Evolutionary conservation across 2,329 filamentous ascomycete genomes (phyloP), one percentile per base, ranked within the genome.

Genomic region (Triangularia setosa): DNA sequence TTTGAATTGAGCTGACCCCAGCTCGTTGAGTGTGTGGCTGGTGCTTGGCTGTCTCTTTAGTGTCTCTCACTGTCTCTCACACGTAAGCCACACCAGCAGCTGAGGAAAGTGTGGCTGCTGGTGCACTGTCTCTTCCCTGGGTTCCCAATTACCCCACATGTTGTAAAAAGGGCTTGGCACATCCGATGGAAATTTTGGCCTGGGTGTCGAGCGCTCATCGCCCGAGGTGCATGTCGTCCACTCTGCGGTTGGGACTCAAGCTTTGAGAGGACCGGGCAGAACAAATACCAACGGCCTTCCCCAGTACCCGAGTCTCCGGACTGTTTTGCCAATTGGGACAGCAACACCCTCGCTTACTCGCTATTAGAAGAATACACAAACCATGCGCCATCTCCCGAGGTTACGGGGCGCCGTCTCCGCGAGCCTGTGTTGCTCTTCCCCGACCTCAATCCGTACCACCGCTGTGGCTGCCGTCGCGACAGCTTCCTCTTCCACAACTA

Each of bases 361-460:
- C 52, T 18, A 23, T 23, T 14, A 28, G 16, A n/a, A 25, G 23
- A 55, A 55, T 48, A 48, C 52, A 24, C 21, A 28, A 55, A 67
- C 53, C 14, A 72, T 72, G 71, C 69, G 71, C 64, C 65, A 69
- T 33, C 53, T 72, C 44, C 63, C 65, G 11, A 71, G 71, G 68
- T 63, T 72, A 68, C 66, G 66, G 27, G 58, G 63, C 58, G 53
- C 65, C 23, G 64, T 62, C 14, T 61, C 70, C n/a, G 61, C 67
- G 28, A 64, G 63, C 60, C 44, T 65, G 44, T 65, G 59, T 63
- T 61, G 59, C 64, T 61, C 63, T 35, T 62, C 66, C 24, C 63
- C 66, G 60, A 48, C 35, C 35, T 27, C 63, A 14, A 58, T 68
- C 58, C 69, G 69, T 52, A 63, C 63, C n/a, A 58, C 59, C n/a